phyloP scores from a whole-genome alignment of 164 flowering plant species.

The Piper betle region DNA sequence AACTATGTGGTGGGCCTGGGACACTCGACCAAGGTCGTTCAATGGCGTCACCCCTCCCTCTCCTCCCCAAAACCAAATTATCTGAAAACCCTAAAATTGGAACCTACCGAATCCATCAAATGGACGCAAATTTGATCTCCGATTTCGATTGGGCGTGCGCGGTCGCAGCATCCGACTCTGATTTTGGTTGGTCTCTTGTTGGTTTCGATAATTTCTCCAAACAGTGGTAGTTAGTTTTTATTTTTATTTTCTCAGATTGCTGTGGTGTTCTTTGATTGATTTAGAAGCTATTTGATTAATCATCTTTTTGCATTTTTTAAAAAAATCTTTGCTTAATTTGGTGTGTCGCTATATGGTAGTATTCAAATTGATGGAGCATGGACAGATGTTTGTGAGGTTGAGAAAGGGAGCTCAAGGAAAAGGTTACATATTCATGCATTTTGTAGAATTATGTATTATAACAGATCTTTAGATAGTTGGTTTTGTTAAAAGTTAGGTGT shows the following conservation, averaged over 20 bases:
- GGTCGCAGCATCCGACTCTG: constrained; percentile 6
- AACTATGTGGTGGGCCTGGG: too few relatives aligned
- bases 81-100: background rate
- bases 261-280: background rate
- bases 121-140: constrained; percentile 11
- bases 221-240: constrained; percentile 3
- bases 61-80: background rate
- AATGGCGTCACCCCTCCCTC: background rate
- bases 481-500: background rate
- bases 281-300: background rate
- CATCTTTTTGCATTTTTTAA: too few relatives aligned
- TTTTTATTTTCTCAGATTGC: background rate
- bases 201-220: constrained; percentile 8
- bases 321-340: too few relatives aligned
- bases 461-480: too few relatives aligned
- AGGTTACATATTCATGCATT: constrained; percentile 1
- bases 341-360: background rate
- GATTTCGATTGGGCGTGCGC: constrained; percentile 10
- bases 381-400: constrained; percentile 1
- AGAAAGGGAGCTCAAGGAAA: constrained; percentile 2
- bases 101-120: background rate
- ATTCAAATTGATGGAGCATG: constrained; percentile 6
- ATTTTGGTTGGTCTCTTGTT: constrained; percentile 8
- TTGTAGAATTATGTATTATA: background rate
- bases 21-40: too few relatives aligned